A percentile compares a stretch with the other conserved stretches of the same genome.
Evolutionary conservation across 2,329 filamentous ascomycete genomes (phyloP).

Genomic region (Colletotrichum sp.): DNA sequence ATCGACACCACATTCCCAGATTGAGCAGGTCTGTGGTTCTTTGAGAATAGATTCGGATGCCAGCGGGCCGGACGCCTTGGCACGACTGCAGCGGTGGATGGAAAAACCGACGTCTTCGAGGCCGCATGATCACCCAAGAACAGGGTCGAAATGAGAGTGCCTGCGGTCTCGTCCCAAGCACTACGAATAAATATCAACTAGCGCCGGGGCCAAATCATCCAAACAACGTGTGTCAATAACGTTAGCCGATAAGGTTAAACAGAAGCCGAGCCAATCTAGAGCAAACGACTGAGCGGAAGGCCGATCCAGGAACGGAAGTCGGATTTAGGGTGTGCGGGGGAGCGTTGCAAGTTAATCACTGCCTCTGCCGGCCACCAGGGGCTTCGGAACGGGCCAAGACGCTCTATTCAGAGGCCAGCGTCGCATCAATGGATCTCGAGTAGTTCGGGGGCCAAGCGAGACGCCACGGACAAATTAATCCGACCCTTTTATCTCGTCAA

Average conservation of each 20-base stretch:
- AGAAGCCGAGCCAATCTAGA: neutral
- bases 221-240: neutral
- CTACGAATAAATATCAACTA: neutral
- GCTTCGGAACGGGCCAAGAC: neutral
- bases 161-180: neutral
- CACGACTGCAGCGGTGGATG: neutral
- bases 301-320: neutral
- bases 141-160: neutral
- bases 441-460: neutral
- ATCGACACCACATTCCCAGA: neutral
- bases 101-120: neutral
- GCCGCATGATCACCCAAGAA: neutral
- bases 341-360: neutral
- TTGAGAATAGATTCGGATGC: neutral
- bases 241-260: neutral
- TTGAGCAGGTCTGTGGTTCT: neutral
- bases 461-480: neutral
- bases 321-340: neutral
- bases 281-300: neutral
- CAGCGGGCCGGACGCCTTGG: neutral
- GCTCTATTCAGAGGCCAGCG: neutral
- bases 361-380: neutral
- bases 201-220: neutral
- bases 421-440: neutral
- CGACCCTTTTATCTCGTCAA: neutral